A percentile compares a stretch with the other conserved stretches of the same genome.
phyloP scores from a whole-genome alignment of 106 monocot species.

The Vanilla planifolia region DNA sequence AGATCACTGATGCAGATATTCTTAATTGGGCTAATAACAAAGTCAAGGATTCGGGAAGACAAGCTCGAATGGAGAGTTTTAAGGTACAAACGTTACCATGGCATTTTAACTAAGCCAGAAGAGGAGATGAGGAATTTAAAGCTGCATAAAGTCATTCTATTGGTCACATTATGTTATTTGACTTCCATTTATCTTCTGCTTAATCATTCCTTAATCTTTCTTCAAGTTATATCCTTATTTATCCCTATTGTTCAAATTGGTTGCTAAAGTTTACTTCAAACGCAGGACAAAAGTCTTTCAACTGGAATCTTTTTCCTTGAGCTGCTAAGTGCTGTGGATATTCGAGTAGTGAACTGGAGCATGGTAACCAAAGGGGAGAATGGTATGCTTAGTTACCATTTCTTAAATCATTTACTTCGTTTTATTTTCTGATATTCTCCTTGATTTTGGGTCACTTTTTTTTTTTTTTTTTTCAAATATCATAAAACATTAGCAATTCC shows the following conservation, averaged over 20 bases:
- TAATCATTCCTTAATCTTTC: no score
- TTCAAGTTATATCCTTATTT: no score
- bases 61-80: conserved; percentile 41
- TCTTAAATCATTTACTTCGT: no score
- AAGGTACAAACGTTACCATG: conserved; percentile 21
- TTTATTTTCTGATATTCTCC: no score
- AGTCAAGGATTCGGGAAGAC: conserved; percentile 44
- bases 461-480: neutral
- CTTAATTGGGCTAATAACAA: conserved; percentile 59
- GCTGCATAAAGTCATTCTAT: neutral
- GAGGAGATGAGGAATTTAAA: neutral
- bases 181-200: no score
- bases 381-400: conserved; percentile 21
- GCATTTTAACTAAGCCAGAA: neutral
- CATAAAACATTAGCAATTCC: neutral
- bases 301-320: conserved; percentile 76
- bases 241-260: no score
- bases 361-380: conserved; percentile 72
- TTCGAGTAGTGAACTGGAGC: conserved; percentile 76
- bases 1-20: conserved; percentile 54
- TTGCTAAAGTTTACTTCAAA: conserved; percentile 10
- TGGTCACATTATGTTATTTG: neutral
- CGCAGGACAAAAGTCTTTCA: conserved; percentile 73
- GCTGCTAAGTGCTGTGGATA: conserved; percentile 67
- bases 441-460: no score